Percentiles rank a stretch among this genome's conserved stretches.
These are phyloP conservation scores for Linum usitatissimum DNA, from an alignment of 345 rosid genomes.

Conservation along the genomic window DNA sequence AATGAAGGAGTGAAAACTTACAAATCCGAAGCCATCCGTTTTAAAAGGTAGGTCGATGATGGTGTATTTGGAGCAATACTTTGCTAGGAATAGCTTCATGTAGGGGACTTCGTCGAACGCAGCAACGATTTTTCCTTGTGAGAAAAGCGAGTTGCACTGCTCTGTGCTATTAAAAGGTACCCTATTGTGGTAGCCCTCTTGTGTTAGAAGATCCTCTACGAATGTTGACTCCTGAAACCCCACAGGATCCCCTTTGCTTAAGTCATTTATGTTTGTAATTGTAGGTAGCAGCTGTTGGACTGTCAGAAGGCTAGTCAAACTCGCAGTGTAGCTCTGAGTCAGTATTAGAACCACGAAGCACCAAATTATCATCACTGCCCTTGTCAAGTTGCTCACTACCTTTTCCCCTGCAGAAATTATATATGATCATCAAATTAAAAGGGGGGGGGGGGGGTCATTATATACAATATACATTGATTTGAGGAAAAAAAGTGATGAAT, in stretches of 20 bases:
- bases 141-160: background rate
- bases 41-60: background rate
- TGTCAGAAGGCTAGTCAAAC: background rate
- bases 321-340: background rate
- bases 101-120: background rate
- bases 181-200: background rate
- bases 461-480: background rate
- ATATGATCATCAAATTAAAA: background rate
- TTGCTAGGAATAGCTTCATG: background rate
- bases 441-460: no score
- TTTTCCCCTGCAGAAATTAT: background rate
- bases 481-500: background rate
- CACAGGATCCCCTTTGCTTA: background rate
- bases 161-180: background rate
- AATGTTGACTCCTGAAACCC: background rate
- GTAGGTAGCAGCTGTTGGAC: constrained; percentile 1
- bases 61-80: background rate
- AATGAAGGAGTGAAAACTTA: background rate
- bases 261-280: background rate
- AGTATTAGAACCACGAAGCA: background rate
- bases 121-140: background rate
- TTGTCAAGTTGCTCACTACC: background rate
- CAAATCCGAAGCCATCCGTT: background rate
- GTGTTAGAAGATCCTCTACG: background rate
- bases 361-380: background rate